A percentile compares a stretch with the other conserved stretches of the same genome.
Evolutionary conservation across 148 eudicot genomes (phyloP).

Genomic region (Oxyria digyna): DNA sequence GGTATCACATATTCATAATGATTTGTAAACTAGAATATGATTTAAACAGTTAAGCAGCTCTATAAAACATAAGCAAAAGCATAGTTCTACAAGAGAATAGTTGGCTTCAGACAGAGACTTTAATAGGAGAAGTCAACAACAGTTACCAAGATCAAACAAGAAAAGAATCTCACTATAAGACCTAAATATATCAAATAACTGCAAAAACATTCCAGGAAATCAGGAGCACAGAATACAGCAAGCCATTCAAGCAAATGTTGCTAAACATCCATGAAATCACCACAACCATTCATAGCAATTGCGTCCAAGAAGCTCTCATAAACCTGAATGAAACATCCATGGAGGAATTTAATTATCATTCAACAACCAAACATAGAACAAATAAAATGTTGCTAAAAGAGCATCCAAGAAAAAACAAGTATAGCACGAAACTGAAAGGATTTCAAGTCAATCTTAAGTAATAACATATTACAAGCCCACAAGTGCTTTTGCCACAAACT

Average conservation of each 20-base stretch:
- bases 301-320: constrained; percentile 83
- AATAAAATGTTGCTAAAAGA: background rate
- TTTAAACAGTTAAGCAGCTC: background rate
- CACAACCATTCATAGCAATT: constrained; percentile 87
- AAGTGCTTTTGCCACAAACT: background rate
- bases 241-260: constrained; percentile 78
- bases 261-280: constrained; percentile 84
- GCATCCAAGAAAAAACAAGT: background rate
- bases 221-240: constrained; percentile 59
- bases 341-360: constrained; percentile 44
- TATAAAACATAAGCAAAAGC: background rate
- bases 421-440: background rate
- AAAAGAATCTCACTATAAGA: background rate
- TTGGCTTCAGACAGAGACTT: constrained; percentile 1
- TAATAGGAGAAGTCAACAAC: background rate
- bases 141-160: background rate
- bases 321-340: constrained; percentile 89
- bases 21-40: background rate
- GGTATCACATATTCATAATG: background rate
- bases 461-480: background rate
- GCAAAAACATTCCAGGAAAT: constrained; percentile 10
- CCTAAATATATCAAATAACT: constrained; percentile 1
- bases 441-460: background rate
- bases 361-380: constrained; percentile 22
- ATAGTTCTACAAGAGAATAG: background rate